These are phyloP conservation scores for Mimosa pudica DNA, from an alignment of 306 rosid species.

Conservation along the genomic window DNA sequence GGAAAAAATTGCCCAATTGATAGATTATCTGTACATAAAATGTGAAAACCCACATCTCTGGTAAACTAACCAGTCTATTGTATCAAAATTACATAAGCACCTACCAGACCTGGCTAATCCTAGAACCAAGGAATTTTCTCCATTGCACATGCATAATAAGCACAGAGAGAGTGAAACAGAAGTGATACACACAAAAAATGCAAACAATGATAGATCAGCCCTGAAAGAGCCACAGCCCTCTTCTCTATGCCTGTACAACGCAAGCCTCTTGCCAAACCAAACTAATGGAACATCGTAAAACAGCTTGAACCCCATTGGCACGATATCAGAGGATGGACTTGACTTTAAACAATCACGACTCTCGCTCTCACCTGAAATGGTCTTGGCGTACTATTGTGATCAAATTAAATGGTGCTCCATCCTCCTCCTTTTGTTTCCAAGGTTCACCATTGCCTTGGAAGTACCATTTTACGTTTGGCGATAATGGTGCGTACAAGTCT, in stretches of 20 bases:
- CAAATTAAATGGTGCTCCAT: constrained; percentile 49
- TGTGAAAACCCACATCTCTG: neutral
- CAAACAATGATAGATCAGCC: constrained; percentile 21
- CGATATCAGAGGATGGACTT: constrained; percentile 7
- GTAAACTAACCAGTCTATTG: neutral
- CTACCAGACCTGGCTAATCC: constrained; percentile 19
- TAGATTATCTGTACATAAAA: neutral
- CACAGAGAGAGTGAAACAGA: neutral
- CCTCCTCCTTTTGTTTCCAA: constrained; percentile 77
- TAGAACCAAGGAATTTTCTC: constrained; percentile 29
- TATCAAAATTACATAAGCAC: constrained; percentile 30
- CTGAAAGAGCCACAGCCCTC: neutral
- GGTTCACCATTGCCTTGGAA: constrained; percentile 63
- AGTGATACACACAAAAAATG: neutral
- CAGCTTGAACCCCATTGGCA: constrained; percentile 13
- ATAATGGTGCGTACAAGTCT: constrained; percentile 69
- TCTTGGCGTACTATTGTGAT: constrained; percentile 63
- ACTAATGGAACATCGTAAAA: constrained; percentile 12
- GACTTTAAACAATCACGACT: constrained; percentile 24
- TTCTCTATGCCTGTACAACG: constrained; percentile 35
- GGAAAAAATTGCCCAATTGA: neutral
- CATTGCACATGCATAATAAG: constrained; percentile 2
- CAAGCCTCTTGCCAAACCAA: constrained; percentile 33
- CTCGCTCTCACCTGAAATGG: constrained; percentile 60
- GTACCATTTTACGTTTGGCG: constrained; percentile 64